Conservation (phyloP, 2,329 filamentous ascomycete species). For the Pyrenophora seminiperda region DNA sequence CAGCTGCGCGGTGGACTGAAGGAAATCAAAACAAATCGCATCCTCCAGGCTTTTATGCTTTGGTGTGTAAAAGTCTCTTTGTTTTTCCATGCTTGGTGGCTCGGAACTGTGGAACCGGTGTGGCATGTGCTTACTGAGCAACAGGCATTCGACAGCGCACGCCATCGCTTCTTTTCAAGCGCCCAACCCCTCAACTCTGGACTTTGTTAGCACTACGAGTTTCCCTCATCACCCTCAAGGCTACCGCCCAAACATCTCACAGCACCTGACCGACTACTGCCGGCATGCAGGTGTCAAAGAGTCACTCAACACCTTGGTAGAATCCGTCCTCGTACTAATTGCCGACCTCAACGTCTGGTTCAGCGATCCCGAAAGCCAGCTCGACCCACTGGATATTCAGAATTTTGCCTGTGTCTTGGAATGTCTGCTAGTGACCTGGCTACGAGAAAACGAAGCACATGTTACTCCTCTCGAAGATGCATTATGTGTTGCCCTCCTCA, state of each 20-base stretch:
- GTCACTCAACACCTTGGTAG: slow-evolving; percentile 36
- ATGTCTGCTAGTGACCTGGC: slow-evolving; percentile 40
- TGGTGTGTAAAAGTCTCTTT: slow-evolving; percentile 37
- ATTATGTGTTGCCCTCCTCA: slow-evolving; percentile 45
- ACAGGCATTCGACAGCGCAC: slow-evolving; percentile 48
- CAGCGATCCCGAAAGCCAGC: slow-evolving; percentile 31
- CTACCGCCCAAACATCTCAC: slow-evolving; percentile 36
- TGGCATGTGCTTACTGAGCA: slow-evolving; percentile 47
- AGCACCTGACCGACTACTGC: slow-evolving; percentile 40
- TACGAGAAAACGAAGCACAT: slow-evolving; percentile 33
- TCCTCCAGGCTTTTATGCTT: slow-evolving; percentile 50
- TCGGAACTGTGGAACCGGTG: slow-evolving; percentile 26
- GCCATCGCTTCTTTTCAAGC: slow-evolving; percentile 44
- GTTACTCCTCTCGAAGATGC: slow-evolving; percentile 42
- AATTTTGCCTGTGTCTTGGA: slow-evolving; percentile 45
- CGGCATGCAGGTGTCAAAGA: slow-evolving; percentile 34
- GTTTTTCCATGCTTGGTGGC: slow-evolving; percentile 8
- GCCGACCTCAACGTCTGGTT: slow-evolving; percentile 46
- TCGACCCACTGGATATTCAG: slow-evolving; percentile 46
- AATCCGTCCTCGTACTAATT: slow-evolving; percentile 39
- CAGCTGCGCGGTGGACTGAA: slow-evolving; percentile 42
- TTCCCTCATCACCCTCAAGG: slow-evolving; percentile 39
- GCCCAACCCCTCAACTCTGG: slow-evolving; percentile 39
- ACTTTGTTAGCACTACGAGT: slow-evolving; percentile 34
- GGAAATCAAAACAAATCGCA: slow-evolving; percentile 44